Conservation (phyloP, 2,329 filamentous ascomycete genomes). For the Thermothelomyces thermophilus region DNA sequence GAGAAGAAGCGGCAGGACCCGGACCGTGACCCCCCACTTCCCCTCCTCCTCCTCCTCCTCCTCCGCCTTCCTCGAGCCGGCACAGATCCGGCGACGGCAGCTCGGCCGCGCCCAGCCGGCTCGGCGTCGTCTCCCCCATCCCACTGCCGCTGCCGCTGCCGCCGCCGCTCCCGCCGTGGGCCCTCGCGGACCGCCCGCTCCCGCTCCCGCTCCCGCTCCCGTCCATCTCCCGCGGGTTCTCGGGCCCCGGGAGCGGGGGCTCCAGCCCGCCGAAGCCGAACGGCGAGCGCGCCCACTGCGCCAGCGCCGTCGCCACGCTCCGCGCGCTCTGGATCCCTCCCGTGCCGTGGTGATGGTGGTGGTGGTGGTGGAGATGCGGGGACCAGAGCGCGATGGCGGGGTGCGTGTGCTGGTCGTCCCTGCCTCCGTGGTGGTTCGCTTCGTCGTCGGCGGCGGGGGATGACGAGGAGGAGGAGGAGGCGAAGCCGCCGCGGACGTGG, state of each 20-base stretch:
- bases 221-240: slow-evolving; percentile 17
- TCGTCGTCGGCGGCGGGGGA: too few relatives aligned
- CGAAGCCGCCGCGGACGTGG: too few relatives aligned
- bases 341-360: too few relatives aligned
- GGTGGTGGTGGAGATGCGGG: too few relatives aligned
- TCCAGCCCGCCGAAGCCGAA: neutral
- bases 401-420: too few relatives aligned
- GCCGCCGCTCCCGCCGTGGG: too few relatives aligned
- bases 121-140: neutral
- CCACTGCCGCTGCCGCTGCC: neutral
- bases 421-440: too few relatives aligned
- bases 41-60: neutral
- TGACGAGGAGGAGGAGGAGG: too few relatives aligned
- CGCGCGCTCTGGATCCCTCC: neutral
- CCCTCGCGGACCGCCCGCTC: too few relatives aligned
- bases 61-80: neutral
- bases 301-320: slow-evolving; percentile 6
- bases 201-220: neutral
- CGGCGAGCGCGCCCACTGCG: slow-evolving; percentile 12
- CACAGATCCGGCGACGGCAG: neutral
- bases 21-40: neutral
- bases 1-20: too few relatives aligned
- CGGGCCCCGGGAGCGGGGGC: neutral
- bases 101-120: neutral
- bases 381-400: too few relatives aligned